These are phyloP conservation scores for Hypoxylon crocopeplum DNA, from an alignment of 495 filamentous ascomycete species.

Conservation along the genomic window DNA sequence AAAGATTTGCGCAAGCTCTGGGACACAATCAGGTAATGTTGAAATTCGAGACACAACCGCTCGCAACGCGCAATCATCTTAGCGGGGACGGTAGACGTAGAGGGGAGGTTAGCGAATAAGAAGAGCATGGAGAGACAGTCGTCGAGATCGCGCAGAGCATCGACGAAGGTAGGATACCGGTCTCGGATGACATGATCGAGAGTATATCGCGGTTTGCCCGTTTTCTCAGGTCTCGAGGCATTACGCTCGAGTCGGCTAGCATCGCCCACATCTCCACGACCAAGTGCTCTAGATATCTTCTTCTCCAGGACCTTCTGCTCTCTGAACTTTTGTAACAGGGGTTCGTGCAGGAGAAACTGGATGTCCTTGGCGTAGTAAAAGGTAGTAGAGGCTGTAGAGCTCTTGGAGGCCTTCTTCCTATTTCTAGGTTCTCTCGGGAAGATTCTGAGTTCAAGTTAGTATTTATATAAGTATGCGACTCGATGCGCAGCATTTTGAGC, in stretches of 20 bases:
- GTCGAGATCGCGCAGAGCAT: conserved; percentile 93
- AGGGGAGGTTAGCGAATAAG: conserved; percentile 95
- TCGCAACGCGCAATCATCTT: conserved; percentile 95
- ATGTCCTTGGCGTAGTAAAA: conserved; percentile 99
- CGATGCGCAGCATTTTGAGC: too few relatives aligned
- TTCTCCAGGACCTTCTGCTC: conserved; percentile 96
- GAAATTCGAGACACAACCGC: conserved; percentile 88
- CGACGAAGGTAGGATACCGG: conserved; percentile 95
- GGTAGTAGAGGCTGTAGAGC: conserved; percentile 85
- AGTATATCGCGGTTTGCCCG: conserved; percentile 80
- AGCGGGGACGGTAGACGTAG: conserved; percentile 80
- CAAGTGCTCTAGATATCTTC: conserved; percentile 91
- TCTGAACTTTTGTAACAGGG: conserved; percentile 92
- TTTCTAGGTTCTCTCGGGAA: conserved; percentile 95
- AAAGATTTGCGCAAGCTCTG: conserved; percentile 93
- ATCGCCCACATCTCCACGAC: conserved; percentile 87
- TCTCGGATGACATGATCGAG: conserved; percentile 97
- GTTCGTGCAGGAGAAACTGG: conserved; percentile 96
- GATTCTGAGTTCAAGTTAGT: conserved; percentile 59
- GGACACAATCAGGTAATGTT: conserved; percentile 93
- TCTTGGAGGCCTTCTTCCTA: conserved; percentile 95
- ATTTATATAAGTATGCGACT: not conserved
- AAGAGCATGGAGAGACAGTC: conserved; percentile 97
- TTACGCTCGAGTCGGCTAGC: conserved; percentile 69
- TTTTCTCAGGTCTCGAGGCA: conserved; percentile 78